Percentiles rank a stretch among this genome's conserved stretches.
Conservation (phyloP, 805 yeast species). For the Ogataea chonburiensis region DNA sequence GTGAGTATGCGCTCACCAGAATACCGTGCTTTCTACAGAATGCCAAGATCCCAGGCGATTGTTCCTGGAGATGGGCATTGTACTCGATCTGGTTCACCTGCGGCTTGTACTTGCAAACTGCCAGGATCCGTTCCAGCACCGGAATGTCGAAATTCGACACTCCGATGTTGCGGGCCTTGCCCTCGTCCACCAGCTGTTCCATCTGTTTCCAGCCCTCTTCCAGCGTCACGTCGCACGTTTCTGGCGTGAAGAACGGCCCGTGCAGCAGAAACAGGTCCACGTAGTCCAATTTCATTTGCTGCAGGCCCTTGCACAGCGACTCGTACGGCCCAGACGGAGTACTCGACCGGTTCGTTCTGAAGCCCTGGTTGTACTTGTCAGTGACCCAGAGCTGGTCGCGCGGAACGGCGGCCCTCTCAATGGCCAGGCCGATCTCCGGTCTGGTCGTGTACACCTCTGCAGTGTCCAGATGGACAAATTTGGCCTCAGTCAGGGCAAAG, state of each 20-base stretch:
- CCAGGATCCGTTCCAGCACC: constrained; percentile 43
- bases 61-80: constrained; percentile 64
- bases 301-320: constrained; percentile 46
- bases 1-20: constrained; percentile 61
- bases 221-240: constrained; percentile 44
- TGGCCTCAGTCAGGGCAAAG: constrained; percentile 45
- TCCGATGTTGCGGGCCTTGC: constrained; percentile 49
- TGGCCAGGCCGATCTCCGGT: constrained; percentile 55
- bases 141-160: constrained; percentile 59
- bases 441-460: constrained; percentile 69
- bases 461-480: constrained; percentile 62
- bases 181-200: constrained; percentile 42
- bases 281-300: constrained; percentile 48
- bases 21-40: constrained; percentile 51
- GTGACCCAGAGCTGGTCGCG: constrained; percentile 59
- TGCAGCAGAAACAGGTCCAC: constrained; percentile 65
- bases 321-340: constrained; percentile 44
- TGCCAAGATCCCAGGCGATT: constrained; percentile 53
- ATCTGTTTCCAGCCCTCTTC: constrained; percentile 52
- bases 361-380: constrained; percentile 53
- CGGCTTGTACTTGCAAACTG: constrained; percentile 48
- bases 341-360: constrained; percentile 23
- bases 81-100: constrained; percentile 69
- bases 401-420: constrained; percentile 40
- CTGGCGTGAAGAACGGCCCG: constrained; percentile 47